These are phyloP conservation scores for Xerocomus alliaceus DNA, from an alignment of 1,284 basidiomycete genomes.

Conservation along the genomic window DNA sequence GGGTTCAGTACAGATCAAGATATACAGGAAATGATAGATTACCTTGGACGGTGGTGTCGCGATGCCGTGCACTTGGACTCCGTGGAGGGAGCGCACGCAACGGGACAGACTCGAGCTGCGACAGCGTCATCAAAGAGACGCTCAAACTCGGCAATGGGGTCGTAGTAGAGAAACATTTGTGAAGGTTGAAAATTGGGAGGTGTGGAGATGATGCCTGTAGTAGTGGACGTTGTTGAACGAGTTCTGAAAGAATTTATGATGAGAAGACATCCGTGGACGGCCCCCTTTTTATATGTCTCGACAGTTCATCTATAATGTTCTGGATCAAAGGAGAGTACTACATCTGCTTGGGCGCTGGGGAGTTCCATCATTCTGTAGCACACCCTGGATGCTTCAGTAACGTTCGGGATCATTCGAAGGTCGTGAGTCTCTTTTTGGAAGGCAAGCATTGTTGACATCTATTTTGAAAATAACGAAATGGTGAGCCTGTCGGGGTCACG, in stretches of 20 bases:
- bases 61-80: background rate
- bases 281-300: conserved; percentile 1
- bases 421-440: too few species aligned
- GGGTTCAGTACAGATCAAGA: too few species aligned
- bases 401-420: conserved; percentile 16
- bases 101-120: background rate
- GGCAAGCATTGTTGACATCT: conserved; percentile 5
- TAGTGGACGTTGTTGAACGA: too few species aligned
- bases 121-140: conserved; percentile 19
- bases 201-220: too few species aligned
- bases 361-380: background rate
- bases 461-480: conserved; percentile 5
- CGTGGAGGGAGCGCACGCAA: background rate
- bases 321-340: background rate
- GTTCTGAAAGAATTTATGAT: background rate
- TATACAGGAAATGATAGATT: background rate
- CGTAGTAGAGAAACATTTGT: conserved; percentile 9
- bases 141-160: conserved; percentile 8
- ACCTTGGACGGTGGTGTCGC: conserved; percentile 8
- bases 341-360: background rate
- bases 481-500: too few species aligned
- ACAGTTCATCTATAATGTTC: conserved; percentile 4
- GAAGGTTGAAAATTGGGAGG: too few species aligned
- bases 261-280: background rate
- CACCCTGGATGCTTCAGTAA: conserved; percentile 2